These are phyloP conservation scores for Blastocrithidia nonstop DNA, from an alignment of 208 protist species.

Conservation along the genomic window DNA sequence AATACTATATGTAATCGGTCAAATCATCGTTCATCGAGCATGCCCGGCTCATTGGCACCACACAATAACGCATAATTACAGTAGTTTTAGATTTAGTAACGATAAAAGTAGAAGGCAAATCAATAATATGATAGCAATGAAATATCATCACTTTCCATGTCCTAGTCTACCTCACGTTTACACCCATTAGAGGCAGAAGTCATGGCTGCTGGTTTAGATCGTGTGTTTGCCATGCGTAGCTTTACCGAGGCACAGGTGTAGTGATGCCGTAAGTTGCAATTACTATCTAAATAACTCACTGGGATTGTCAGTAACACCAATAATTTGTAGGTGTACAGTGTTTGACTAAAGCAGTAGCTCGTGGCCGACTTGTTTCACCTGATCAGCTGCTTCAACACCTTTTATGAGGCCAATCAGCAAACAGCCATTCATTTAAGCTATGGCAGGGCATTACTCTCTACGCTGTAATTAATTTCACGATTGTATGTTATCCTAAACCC, in stretches of 20 bases:
- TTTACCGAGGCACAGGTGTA: slow-evolving; percentile 70
- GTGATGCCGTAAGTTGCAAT: slow-evolving; percentile 54
- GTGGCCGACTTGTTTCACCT: slow-evolving; percentile 66
- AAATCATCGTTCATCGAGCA: too few species aligned
- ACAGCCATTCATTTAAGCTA: slow-evolving; percentile 44
- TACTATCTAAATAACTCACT: slow-evolving; percentile 45
- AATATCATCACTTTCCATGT: too few species aligned
- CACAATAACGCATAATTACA: too few species aligned
- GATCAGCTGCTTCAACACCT: slow-evolving; percentile 56
- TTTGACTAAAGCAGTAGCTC: slow-evolving; percentile 65
- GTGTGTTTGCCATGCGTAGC: slow-evolving; percentile 37
- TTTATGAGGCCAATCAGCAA: slow-evolving; percentile 41
- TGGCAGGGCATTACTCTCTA: slow-evolving; percentile 54
- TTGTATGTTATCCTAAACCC: slow-evolving; percentile 56
- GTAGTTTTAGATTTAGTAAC: too few species aligned
- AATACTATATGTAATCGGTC: too few species aligned
- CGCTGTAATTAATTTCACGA: slow-evolving; percentile 52
- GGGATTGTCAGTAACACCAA: slow-evolving; percentile 20
- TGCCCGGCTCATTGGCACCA: too few species aligned
- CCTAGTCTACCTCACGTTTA: too few species aligned
- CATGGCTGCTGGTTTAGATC: slow-evolving; percentile 51
- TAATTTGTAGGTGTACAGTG: slow-evolving; percentile 55
- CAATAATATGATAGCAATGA: too few species aligned
- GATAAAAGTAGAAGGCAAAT: too few species aligned
- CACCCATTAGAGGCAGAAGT: slow-evolving; percentile 45